phyloP scores from a whole-genome alignment of 768 basidiomycete species.

The Lyophyllum semitale region DNA sequence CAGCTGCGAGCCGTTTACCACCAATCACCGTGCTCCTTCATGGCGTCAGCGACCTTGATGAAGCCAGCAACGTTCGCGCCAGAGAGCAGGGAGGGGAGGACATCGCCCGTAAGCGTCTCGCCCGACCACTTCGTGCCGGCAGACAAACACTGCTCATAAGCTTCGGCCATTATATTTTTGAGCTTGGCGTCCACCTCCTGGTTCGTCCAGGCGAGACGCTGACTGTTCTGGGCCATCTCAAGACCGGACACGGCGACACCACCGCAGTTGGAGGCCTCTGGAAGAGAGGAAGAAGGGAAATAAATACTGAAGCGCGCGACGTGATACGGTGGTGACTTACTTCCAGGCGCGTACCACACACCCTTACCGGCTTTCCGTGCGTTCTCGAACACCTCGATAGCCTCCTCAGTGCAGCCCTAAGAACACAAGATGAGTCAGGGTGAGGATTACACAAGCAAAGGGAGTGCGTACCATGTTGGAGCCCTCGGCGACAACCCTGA shows the following conservation, averaged over 20 bases:
- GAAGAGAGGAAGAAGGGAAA: neutral
- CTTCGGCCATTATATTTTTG: slow-evolving; percentile 69
- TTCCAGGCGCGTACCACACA: slow-evolving; percentile 77
- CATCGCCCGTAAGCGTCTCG: slow-evolving; percentile 39
- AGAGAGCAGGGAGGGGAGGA: slow-evolving; percentile 53
- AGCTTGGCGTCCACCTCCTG: slow-evolving; percentile 69
- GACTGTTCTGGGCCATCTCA: slow-evolving; percentile 82
- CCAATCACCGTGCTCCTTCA: slow-evolving; percentile 77
- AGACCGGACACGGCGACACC: slow-evolving; percentile 80
- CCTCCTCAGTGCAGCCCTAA: slow-evolving; percentile 68
- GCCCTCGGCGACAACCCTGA: slow-evolving; percentile 73
- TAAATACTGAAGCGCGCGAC: slow-evolving; percentile 1
- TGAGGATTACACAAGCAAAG: neutral
- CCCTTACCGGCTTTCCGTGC: slow-evolving; percentile 52
- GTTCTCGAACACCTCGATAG: slow-evolving; percentile 70
- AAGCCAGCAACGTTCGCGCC: slow-evolving; percentile 79
- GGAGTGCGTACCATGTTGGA: slow-evolving; percentile 59
- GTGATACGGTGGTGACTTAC: slow-evolving; percentile 34
- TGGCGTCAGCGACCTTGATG: slow-evolving; percentile 71
- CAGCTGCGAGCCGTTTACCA: slow-evolving; percentile 47
- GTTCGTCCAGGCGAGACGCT: slow-evolving; percentile 61
- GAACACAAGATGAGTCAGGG: neutral
- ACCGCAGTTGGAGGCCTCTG: slow-evolving; percentile 64
- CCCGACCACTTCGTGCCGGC: slow-evolving; percentile 61
- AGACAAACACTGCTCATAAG: slow-evolving; percentile 57